Evolutionary conservation across 352 stramenopile species (phyloP).

Genomic region (Phytophthora ramorum): DNA sequence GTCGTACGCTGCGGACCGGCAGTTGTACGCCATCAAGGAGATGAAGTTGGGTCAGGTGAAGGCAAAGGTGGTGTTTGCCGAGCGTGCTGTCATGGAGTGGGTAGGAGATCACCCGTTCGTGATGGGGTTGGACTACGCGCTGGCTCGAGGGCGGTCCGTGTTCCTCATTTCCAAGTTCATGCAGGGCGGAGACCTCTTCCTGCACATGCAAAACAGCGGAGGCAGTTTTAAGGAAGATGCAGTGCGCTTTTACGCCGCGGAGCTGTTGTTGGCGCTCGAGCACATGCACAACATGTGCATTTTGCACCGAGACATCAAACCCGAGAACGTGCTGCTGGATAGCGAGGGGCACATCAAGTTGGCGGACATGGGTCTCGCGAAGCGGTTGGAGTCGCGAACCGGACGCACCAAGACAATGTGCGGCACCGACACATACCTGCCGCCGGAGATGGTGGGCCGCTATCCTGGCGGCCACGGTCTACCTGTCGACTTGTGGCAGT

Average conservation of each 20-base stretch:
- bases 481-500: slow-evolving; percentile 94
- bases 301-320: slow-evolving; percentile 94
- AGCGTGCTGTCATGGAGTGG: slow-evolving; percentile 88
- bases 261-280: slow-evolving; percentile 82
- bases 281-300: slow-evolving; percentile 94
- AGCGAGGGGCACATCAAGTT: slow-evolving; percentile 91
- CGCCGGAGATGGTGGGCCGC: slow-evolving; percentile 89
- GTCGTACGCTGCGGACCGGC: slow-evolving; percentile 35
- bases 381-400: slow-evolving; percentile 75
- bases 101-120: slow-evolving; percentile 95
- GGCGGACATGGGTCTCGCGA: slow-evolving; percentile 92
- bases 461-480: slow-evolving; percentile 84
- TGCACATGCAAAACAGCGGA: slow-evolving; percentile 90
- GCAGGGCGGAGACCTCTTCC: slow-evolving; percentile 95
- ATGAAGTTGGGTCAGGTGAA: slow-evolving; percentile 92
- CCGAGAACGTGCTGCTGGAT: slow-evolving; percentile 92
- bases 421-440: slow-evolving; percentile 90
- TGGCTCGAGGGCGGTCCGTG: slow-evolving; percentile 95
- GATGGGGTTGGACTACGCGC: slow-evolving; percentile 96
- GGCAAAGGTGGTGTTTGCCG: slow-evolving; percentile 86
- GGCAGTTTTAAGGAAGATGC: slow-evolving; percentile 79
- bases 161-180: slow-evolving; percentile 99
- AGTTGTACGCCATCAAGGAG: slow-evolving; percentile 89
- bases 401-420: slow-evolving; percentile 91
- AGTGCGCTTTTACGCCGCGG: slow-evolving; percentile 87